Evolutionary conservation across 768 basidiomycete genomes (phyloP).

Genomic region (Hypholoma sublateritium): DNA sequence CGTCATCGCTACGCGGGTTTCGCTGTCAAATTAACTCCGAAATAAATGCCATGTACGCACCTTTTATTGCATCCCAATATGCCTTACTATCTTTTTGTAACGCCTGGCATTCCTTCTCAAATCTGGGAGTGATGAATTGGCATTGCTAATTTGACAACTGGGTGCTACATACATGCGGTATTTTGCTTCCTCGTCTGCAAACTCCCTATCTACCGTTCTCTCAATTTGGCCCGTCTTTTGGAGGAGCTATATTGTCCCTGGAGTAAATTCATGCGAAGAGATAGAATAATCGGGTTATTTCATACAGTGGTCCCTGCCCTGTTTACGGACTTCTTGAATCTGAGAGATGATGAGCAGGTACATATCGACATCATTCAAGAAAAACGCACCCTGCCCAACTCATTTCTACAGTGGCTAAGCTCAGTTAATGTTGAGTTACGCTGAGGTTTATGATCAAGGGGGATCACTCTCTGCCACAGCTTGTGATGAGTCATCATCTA

Average conservation of each 20-base stretch:
- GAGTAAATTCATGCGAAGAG: conserved; percentile 12
- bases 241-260: conserved; percentile 57
- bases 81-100: conserved; percentile 95
- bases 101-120: conserved; percentile 93
- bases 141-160: background rate
- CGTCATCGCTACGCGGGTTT: conserved; percentile 76
- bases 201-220: conserved; percentile 91
- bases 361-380: background rate
- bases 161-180: conserved; percentile 71
- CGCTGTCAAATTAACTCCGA: background rate
- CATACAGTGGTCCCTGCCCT: conserved; percentile 87
- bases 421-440: background rate
- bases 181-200: conserved; percentile 88
- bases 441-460: background rate
- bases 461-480: too few relatives aligned
- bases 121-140: conserved; percentile 42
- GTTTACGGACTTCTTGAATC: conserved; percentile 93
- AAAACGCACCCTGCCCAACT: conserved; percentile 55
- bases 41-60: conserved; percentile 42
- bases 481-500: too few relatives aligned
- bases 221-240: conserved; percentile 99
- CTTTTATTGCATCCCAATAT: conserved; percentile 93
- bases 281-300: conserved; percentile 10
- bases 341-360: conserved; percentile 25
- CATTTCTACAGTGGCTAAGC: conserved; percentile 31